A percentile compares a stretch with the other conserved stretches of the same genome.
Evolutionary conservation across 2,329 filamentous ascomycete species (phyloP).

Genomic region (Sporothrix humicola): DNA sequence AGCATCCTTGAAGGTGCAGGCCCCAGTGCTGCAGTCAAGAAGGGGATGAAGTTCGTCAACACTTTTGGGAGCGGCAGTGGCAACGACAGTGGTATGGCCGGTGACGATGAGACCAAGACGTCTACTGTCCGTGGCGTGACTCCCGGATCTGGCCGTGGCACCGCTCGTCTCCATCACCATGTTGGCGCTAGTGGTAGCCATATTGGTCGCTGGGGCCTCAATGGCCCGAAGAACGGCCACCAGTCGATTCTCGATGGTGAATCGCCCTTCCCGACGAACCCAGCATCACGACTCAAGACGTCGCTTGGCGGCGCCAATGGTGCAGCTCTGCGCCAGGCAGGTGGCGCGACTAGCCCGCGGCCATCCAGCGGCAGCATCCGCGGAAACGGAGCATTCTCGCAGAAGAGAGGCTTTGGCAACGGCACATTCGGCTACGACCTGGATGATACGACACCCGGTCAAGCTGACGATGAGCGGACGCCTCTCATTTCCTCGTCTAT

Average conservation of each 20-base stretch:
- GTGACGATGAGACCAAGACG: conserved; percentile 71
- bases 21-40: conserved; percentile 69
- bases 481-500: conserved; percentile 71
- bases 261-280: conserved; percentile 66
- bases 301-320: conserved; percentile 47
- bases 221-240: conserved; percentile 68
- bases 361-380: conserved; percentile 43
- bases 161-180: conserved; percentile 78
- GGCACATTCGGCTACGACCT: conserved; percentile 74
- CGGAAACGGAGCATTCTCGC: conserved; percentile 33
- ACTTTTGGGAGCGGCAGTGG: conserved; percentile 71
- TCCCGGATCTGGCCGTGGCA: conserved; percentile 68
- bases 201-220: conserved; percentile 74
- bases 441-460: conserved; percentile 70
- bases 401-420: conserved; percentile 32
- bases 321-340: conserved; percentile 54
- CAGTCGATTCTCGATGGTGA: conserved; percentile 77
- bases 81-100: conserved; percentile 60
- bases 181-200: conserved; percentile 44
- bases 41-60: conserved; percentile 95
- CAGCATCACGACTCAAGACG: conserved; percentile 64
- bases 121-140: conserved; percentile 61
- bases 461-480: conserved; percentile 85
- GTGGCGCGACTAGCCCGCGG: conserved; percentile 73
- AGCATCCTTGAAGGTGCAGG: conserved; percentile 63